Conservation (phyloP, 306 rosid genomes). For the Rubus idaeus region DNA sequence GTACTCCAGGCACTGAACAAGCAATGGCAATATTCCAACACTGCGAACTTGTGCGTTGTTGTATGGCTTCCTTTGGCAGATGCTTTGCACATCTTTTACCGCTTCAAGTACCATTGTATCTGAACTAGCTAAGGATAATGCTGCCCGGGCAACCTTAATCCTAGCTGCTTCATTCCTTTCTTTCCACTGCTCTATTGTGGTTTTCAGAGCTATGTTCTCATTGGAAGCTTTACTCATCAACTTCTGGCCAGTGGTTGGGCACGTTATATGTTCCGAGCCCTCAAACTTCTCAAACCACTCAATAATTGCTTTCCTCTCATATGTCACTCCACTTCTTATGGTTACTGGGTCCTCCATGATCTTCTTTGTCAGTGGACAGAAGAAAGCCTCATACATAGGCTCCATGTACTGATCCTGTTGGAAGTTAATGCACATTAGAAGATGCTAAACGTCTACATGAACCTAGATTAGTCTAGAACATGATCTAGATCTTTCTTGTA, state of each 20-base stretch:
- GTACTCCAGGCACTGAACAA: constrained; percentile 32
- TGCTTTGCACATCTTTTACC: constrained; percentile 33
- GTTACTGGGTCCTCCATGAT: constrained; percentile 56
- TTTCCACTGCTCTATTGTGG: constrained; percentile 44
- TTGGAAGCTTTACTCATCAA: constrained; percentile 28
- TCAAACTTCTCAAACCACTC: constrained; percentile 38
- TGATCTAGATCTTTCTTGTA: too few species aligned
- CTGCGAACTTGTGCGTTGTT: constrained; percentile 21
- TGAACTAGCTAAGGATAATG: constrained; percentile 49
- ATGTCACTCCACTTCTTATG: constrained; percentile 41
- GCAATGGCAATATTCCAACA: constrained; percentile 40
- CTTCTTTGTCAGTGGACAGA: constrained; percentile 49
- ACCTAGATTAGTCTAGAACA: too few species aligned
- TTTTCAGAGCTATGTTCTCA: constrained; percentile 40
- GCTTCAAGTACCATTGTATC: constrained; percentile 49
- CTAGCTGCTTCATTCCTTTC: constrained; percentile 47
- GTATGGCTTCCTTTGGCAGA: constrained; percentile 32
- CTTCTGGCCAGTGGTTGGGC: constrained; percentile 41
- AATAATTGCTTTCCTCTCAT: constrained; percentile 39
- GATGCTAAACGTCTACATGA: too few species aligned
- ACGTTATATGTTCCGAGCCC: constrained; percentile 25
- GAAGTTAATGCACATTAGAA: too few species aligned
- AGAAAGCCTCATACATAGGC: constrained; percentile 44
- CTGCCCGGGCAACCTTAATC: constrained; percentile 36
- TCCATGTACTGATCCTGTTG: constrained; percentile 13